phyloP scores from a whole-genome alignment of 2,329 filamentous ascomycete species.

The Thelonectria discophora region DNA sequence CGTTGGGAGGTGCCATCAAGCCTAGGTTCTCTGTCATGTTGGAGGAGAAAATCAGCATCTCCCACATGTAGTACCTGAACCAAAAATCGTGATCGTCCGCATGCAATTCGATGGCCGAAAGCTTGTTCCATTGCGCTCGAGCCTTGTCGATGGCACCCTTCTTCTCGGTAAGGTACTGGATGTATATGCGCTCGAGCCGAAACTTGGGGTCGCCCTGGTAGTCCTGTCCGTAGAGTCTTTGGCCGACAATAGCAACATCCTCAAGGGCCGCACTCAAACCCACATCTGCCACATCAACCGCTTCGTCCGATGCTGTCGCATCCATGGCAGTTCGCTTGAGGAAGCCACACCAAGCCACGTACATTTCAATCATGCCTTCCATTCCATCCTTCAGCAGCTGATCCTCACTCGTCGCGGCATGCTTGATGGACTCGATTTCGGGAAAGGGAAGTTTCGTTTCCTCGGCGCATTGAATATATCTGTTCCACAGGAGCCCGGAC shows the following conservation, averaged over 20 bases:
- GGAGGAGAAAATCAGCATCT: constrained; percentile 73
- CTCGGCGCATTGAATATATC: constrained; percentile 87
- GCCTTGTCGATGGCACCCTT: constrained; percentile 81
- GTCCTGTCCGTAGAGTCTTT: constrained; percentile 74
- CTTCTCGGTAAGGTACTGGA: constrained; percentile 89
- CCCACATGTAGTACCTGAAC: constrained; percentile 91
- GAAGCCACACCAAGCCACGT: constrained; percentile 94
- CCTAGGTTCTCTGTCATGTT: constrained; percentile 58
- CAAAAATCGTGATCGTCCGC: constrained; percentile 91
- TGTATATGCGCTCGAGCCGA: constrained; percentile 88
- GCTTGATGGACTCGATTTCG: constrained; percentile 89
- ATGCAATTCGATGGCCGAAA: constrained; percentile 70
- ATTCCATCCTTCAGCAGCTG: constrained; percentile 86
- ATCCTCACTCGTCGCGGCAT: constrained; percentile 86
- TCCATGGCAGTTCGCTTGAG: constrained; percentile 86
- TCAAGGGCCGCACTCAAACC: constrained; percentile 87
- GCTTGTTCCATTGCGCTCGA: constrained; percentile 77
- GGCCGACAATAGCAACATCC: constrained; percentile 82
- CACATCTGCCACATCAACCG: constrained; percentile 88
- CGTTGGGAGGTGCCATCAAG: constrained; percentile 56
- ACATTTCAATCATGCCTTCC: constrained; percentile 88
- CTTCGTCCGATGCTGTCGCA: constrained; percentile 78
- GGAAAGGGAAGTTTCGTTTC: constrained; percentile 78
- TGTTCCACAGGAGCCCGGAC: constrained; percentile 90
- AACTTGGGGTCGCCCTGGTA: constrained; percentile 91